Conservation (phyloP, 2,329 filamentous ascomycete genomes). For the Cytospora paraplurivora region DNA sequence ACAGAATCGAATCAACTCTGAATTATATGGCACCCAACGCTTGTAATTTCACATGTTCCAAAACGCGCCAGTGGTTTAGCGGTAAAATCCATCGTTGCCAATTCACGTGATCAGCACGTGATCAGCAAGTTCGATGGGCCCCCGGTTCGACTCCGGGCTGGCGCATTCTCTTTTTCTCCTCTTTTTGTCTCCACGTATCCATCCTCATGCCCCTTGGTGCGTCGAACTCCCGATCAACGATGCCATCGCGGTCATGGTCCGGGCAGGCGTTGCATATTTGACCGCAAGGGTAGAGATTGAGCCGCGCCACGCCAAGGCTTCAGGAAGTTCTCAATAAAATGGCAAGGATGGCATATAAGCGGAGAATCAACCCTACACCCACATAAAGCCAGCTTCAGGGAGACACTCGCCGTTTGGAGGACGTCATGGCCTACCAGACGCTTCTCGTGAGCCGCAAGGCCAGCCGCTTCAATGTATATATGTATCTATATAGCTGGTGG, state of each 20-base stretch:
- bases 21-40: no score
- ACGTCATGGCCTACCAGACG: not conserved
- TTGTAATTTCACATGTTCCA: no score
- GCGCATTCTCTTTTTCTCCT: no score
- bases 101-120: no score
- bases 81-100: no score
- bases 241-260: constrained; percentile 19
- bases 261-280: not conserved
- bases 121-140: no score
- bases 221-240: not conserved
- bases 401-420: not conserved
- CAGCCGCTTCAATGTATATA: not conserved
- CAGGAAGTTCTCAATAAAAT: not conserved
- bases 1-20: not conserved
- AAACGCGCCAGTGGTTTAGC: no score
- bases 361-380: not conserved
- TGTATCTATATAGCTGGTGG: not conserved
- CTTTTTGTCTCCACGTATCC: no score
- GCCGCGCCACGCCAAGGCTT: not conserved
- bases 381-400: not conserved
- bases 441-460: not conserved
- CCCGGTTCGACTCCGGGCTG: no score
- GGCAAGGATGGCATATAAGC: not conserved
- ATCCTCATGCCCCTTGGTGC: no score
- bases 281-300: constrained; percentile 7